Evolutionary conservation across 2,329 filamentous ascomycete species (phyloP).

Genomic region (Cercospora canescens): DNA sequence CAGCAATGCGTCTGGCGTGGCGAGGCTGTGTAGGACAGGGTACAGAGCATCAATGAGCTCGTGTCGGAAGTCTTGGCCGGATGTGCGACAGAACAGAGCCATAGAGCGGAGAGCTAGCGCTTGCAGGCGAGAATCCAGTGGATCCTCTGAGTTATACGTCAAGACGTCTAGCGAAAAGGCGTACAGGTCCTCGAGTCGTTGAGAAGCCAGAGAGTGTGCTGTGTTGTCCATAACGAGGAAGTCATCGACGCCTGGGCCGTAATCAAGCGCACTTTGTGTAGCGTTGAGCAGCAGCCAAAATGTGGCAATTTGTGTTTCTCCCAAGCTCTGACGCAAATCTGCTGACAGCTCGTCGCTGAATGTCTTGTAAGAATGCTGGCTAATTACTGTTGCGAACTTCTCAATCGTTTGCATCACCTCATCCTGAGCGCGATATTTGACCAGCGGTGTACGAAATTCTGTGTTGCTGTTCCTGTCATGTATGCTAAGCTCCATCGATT

Average conservation of each 20-base stretch:
- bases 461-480: constrained; percentile 18
- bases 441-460: constrained; percentile 30
- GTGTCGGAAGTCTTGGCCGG: constrained; percentile 69
- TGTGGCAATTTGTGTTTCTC: constrained; percentile 64
- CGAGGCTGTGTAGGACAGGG: constrained; percentile 84
- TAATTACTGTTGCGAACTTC: constrained; percentile 38
- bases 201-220: not conserved
- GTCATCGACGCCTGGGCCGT: constrained; percentile 60
- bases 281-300: constrained; percentile 81
- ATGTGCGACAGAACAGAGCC: constrained; percentile 70
- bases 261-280: constrained; percentile 58
- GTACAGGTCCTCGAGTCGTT: constrained; percentile 63
- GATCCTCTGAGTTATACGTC: constrained; percentile 40
- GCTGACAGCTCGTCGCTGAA: constrained; percentile 67
- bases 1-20: constrained; percentile 66
- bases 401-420: constrained; percentile 27
- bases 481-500: constrained; percentile 22
- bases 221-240: constrained; percentile 52
- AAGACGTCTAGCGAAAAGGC: constrained; percentile 66
- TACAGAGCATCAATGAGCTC: constrained; percentile 92
- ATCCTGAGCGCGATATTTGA: constrained; percentile 31
- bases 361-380: constrained; percentile 16
- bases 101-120: constrained; percentile 80
- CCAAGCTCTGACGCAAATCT: constrained; percentile 59
- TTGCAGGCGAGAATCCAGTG: constrained; percentile 69